Evolutionary conservation across 1,284 basidiomycete genomes (phyloP).

Genomic region (Pisolithus thermaeus): DNA sequence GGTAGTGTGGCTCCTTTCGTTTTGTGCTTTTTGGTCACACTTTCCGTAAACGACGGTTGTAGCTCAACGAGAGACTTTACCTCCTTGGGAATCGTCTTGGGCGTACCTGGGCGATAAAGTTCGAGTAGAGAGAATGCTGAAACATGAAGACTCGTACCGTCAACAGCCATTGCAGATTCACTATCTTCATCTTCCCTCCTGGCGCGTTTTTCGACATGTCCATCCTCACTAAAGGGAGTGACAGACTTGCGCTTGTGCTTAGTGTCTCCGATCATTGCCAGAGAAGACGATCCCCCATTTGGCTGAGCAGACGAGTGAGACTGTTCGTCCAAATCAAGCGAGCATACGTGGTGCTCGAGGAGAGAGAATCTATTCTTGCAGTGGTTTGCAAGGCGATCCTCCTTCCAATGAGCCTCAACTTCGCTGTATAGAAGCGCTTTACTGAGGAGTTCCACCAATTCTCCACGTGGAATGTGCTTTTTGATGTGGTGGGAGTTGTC

Average conservation of each 20-base stretch:
- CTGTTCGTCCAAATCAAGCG: constrained; percentile 35
- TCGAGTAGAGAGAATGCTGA: not conserved
- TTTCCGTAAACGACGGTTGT: constrained; percentile 16
- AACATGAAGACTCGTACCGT: constrained; percentile 17
- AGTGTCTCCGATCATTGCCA: constrained; percentile 12
- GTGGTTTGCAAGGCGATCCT: constrained; percentile 48
- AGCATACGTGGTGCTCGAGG: constrained; percentile 66
- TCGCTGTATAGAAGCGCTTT: constrained; percentile 81
- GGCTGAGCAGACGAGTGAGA: constrained; percentile 21
- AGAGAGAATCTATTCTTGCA: constrained; percentile 66
- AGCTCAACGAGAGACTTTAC: constrained; percentile 16
- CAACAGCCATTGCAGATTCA: constrained; percentile 28
- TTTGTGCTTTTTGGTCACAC: constrained; percentile 31
- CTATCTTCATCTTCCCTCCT: constrained; percentile 38
- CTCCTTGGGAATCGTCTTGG: constrained; percentile 17
- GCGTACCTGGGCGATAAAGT: constrained; percentile 9
- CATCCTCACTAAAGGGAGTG: constrained; percentile 37
- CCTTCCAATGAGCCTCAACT: constrained; percentile 75
- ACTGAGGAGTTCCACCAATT: constrained; percentile 72
- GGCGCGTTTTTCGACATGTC: constrained; percentile 46
- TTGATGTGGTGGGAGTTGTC: constrained; percentile 59
- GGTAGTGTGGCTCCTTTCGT: constrained; percentile 35
- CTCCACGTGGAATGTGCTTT: constrained; percentile 75
- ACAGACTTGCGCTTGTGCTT: constrained; percentile 44
- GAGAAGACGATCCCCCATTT: constrained; percentile 9